Conservation (phyloP, 2,329 filamentous ascomycete genomes). For the Purpureocillium lavendulum region DNA sequence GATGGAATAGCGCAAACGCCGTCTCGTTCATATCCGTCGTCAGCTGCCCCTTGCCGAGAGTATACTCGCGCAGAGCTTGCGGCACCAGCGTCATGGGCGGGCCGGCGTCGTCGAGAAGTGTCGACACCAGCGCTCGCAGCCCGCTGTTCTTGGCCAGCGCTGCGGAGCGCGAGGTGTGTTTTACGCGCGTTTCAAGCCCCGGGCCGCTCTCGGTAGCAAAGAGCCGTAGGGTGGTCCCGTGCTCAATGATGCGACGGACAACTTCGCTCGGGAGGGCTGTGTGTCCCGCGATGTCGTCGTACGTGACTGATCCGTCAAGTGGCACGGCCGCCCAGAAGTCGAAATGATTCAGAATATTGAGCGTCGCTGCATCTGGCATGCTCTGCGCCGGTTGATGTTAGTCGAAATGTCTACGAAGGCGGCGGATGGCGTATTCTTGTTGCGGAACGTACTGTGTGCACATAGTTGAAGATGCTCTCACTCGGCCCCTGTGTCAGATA, state of each 20-base stretch:
- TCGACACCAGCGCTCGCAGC: conserved; percentile 25
- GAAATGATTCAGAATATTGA: conserved; percentile 43
- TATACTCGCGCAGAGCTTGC: conserved; percentile 22
- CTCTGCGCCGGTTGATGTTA: too few species aligned
- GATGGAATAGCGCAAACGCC: conserved; percentile 26
- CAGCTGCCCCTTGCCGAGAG: conserved; percentile 19
- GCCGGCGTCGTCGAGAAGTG: conserved; percentile 27
- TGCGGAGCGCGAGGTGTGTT: conserved; percentile 29
- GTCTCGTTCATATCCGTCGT: conserved; percentile 25
- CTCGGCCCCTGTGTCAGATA: conserved; percentile 38
- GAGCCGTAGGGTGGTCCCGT: conserved; percentile 28
- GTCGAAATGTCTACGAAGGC: too few species aligned
- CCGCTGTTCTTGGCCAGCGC: conserved; percentile 23
- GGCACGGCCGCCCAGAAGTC: conserved; percentile 44
- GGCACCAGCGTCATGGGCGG: conserved; percentile 26
- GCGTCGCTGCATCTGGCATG: conserved; percentile 32
- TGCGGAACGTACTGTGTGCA: conserved; percentile 23
- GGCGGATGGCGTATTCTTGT: neutral
- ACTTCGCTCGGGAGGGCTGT: conserved; percentile 28
- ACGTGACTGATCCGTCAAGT: conserved; percentile 33
- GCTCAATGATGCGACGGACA: conserved; percentile 26
- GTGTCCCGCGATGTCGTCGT: conserved; percentile 27
- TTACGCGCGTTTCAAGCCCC: conserved; percentile 13
- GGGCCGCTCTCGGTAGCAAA: conserved; percentile 20
- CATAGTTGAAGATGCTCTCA: conserved; percentile 39